A percentile compares a stretch with the other conserved stretches of the same genome.
phyloP scores from a whole-genome alignment of 2,329 filamentous ascomycete genomes.

The Pseudogymnoascus sp. region DNA sequence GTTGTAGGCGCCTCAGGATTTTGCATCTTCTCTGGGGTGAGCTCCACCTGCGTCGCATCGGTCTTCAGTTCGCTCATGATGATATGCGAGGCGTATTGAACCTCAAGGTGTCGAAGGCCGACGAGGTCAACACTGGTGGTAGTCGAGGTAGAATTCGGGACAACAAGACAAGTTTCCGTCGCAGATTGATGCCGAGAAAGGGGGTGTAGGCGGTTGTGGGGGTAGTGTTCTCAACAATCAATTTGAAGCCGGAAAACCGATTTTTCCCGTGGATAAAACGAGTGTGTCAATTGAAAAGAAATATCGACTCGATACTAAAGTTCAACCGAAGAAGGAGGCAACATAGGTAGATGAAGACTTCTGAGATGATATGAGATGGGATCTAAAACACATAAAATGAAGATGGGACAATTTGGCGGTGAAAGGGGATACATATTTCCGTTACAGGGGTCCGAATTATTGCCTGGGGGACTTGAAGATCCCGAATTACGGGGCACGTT shows the following conservation, averaged over 20 bases:
- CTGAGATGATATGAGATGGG: conserved; percentile 1
- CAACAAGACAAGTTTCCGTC: not conserved
- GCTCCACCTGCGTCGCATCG: not conserved
- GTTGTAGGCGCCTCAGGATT: not conserved
- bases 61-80: not conserved
- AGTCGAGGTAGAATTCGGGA: not conserved
- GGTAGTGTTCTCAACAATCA: not conserved
- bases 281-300: conserved; percentile 1
- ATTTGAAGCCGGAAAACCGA: not conserved
- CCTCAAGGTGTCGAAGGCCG: not conserved
- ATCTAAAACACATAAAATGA: conserved; percentile 11
- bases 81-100: not conserved
- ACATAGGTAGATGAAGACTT: conserved; percentile 7
- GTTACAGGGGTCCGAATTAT: conserved; percentile 1
- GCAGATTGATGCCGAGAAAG: not conserved
- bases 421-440: conserved; percentile 2
- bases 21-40: not conserved
- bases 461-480: not conserved
- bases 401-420: conserved; percentile 1
- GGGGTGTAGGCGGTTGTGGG: not conserved
- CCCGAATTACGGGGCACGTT: conserved; percentile 1
- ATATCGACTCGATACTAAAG: conserved; percentile 2
- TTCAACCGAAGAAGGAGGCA: not conserved
- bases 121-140: not conserved
- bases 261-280: not conserved